Evolutionary conservation across 2,329 filamentous ascomycete species (phyloP).

Genomic region (Calonectria pauciramosa): DNA sequence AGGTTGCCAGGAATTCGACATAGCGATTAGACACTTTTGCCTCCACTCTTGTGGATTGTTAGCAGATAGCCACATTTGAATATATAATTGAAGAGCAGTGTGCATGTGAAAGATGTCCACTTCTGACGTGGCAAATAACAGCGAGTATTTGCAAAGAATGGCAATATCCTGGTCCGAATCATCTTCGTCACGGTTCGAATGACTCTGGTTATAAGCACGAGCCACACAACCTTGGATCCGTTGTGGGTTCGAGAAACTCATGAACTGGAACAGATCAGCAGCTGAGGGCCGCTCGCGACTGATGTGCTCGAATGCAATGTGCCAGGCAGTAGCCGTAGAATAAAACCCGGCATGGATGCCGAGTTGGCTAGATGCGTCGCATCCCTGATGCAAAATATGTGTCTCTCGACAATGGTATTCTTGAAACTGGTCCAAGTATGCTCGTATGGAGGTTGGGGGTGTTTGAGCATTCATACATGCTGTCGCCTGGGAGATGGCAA

Average conservation of each 20-base stretch:
- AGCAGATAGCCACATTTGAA: not conserved
- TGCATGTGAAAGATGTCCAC: not conserved
- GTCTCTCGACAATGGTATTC: not conserved
- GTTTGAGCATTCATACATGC: not conserved
- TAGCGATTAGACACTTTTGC: not conserved
- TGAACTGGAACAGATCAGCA: not conserved
- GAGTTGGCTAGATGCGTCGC: too few relatives aligned
- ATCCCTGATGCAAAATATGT: not conserved
- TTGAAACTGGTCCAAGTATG: not conserved
- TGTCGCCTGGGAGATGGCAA: not conserved
- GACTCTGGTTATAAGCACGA: not conserved
- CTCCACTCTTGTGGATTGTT: not conserved
- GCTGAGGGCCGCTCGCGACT: not conserved
- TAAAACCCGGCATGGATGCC: not conserved
- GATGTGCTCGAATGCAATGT: not conserved
- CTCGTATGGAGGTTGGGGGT: not conserved
- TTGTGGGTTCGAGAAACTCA: not conserved
- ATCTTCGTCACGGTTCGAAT: not conserved
- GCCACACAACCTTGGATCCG: not conserved
- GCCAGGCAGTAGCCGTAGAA: not conserved
- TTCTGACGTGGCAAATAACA: not conserved
- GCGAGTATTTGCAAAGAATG: not conserved
- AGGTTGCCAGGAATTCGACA: not conserved
- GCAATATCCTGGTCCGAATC: not conserved
- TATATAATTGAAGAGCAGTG: not conserved